These are phyloP conservation scores for Schizosaccharomyces versatilis DNA, from an alignment of 1,139 yeast genomes.

Conservation along the genomic window DNA sequence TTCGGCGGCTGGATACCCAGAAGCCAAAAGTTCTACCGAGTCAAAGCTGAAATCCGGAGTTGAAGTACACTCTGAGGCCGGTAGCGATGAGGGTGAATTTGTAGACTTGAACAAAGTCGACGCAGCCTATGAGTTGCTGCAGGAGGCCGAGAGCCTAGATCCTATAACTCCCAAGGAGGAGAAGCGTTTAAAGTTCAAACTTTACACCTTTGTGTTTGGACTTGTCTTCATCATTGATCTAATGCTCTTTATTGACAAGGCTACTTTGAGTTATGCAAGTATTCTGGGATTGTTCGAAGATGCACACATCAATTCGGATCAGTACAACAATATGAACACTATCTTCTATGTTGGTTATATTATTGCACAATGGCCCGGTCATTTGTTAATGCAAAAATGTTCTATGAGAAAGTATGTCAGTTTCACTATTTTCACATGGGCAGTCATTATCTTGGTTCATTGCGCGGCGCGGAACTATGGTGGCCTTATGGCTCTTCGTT, in stretches of 20 bases:
- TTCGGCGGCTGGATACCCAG: no score
- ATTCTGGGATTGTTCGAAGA: slow-evolving; percentile 33
- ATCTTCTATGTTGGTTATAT: slow-evolving; percentile 41
- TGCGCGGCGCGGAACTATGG: slow-evolving; percentile 24
- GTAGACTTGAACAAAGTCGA: background rate
- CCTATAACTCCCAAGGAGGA: background rate
- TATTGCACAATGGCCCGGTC: slow-evolving; percentile 36
- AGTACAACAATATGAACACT: slow-evolving; percentile 35
- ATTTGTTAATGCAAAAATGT: slow-evolving; percentile 25
- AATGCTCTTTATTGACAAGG: slow-evolving; percentile 39
- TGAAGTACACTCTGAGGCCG: no score
- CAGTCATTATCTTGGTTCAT: slow-evolving; percentile 22
- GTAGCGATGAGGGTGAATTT: no score
- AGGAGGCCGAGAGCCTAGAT: background rate
- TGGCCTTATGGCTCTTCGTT: slow-evolving; percentile 25
- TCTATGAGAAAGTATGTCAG: slow-evolving; percentile 29
- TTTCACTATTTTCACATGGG: slow-evolving; percentile 22
- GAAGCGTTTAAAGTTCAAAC: background rate
- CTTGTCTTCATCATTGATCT: background rate
- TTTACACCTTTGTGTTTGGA: background rate
- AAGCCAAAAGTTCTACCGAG: no score
- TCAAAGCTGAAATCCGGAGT: no score
- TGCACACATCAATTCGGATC: slow-evolving; percentile 19
- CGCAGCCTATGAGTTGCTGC: background rate
- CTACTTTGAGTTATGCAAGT: slow-evolving; percentile 38